Evolutionary conservation across 371 early-diverging fungal species (phyloP), one percentile per base, ranked within the genome.

Genomic region (Rhizomucor miehei): DNA sequence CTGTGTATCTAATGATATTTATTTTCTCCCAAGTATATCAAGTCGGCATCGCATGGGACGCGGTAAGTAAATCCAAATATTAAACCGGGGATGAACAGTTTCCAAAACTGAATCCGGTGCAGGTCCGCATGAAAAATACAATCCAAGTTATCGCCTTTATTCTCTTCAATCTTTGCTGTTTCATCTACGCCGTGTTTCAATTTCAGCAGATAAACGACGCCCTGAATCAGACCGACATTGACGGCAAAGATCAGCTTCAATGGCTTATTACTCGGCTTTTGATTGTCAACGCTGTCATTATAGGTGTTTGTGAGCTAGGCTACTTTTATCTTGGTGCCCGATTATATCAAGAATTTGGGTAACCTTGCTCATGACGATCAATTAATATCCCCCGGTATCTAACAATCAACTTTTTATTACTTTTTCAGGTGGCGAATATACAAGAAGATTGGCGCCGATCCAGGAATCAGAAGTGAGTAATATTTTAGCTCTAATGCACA

Each of bases 401-500:
- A n/a, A 11, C 37, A 25, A 6, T 50, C 11, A 35, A 10, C 11
- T 36, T 14, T 1, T 12, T 6, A 16, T 6, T 6, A 16, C 41
- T 41, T 41, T 41, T 41, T 16, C 16, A 73, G 75, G 19, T 95
- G 94, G 94, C 82, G 82, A 63, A 90, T 95, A 23, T 95, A 92
- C 73, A 92, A 92, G 68, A 82, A 87, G 66, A 91, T 95, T 59
- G 95, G 95, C 14, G 93, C 95, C 10, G 93, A 94, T 62, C 85
- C 92, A 36, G 75, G 78, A 51, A 92, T 93, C 68, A 77, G 90
- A 69, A 81, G 92, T 89, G 79, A 62, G 72, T 57, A 49, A 34
- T 16, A 23, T 39, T 35, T 17, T 23, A 13, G 20, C 25, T 17
- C 34, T 6, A 21, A 17, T n/a, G 20, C 38, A 13, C 11, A 16